Evolutionary conservation across 805 yeast species (phyloP), one percentile per base, ranked within the genome.

Genomic region (Candida easanensis): DNA sequence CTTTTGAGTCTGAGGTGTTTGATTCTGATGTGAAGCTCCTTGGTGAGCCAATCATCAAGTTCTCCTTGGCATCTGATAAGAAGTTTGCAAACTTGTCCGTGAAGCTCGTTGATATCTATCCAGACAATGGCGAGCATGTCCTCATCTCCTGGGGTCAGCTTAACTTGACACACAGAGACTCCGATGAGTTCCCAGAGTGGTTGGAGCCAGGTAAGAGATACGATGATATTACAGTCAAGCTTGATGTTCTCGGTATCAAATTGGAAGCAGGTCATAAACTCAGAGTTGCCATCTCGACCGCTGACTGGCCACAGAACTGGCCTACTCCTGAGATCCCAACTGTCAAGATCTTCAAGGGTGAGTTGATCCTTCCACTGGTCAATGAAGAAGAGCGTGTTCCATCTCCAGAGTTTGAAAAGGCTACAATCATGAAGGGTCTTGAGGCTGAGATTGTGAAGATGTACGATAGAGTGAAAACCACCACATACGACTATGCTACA

Each of bases 261-360:
- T 44, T 63, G 11, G 54, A 45, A 9, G 56, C 57, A 36, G 74
- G 73, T 9, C 75, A 72, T 46, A 61, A 52, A 34, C 43, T 72
- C 18, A 60, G 70, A 48, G 51, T 71, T 11, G 70, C 73, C 0
- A 58, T 72, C 34, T 69, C 75, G 7, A 62, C 76, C 1, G 61
- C 71, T 26, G 76, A 71, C 46, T 72, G 77, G 76, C 76, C 76
- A 10, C 73, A 69, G 42, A 61, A 62, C 26, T 72, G 76, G 76
- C 76, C 77, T 22, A 55, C 65, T 0, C 62, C 73, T 4, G 71
- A 67, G 49, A 66, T 62, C 6, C 71, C 74, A 39, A 62, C 60
- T 2, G 48, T 71, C 31, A 62, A 61, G 4, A 39, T 71, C 23
- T 52, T 51, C 46, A 51, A 52, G n/a, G 69, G 65, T 39, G 60